phyloP scores from a whole-genome alignment of 805 yeast genomes.

The Blastobotrys mokoenaii region DNA sequence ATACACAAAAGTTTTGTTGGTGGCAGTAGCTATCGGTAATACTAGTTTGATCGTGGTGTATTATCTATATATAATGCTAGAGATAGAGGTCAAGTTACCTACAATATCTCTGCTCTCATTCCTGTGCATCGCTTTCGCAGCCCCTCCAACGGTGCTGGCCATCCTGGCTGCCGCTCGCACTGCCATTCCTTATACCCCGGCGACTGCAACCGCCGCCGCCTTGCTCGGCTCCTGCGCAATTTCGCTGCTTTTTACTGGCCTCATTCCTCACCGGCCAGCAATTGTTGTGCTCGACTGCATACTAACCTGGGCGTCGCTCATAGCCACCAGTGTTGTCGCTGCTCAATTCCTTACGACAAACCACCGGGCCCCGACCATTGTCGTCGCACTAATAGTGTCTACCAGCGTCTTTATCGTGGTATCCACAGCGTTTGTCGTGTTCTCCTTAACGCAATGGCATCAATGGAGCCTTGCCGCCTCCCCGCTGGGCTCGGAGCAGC shows the following conservation, averaged over 20 bases:
- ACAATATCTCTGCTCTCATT: slow-evolving; percentile 19
- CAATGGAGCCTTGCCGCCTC: too few species aligned
- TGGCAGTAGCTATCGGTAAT: too few species aligned
- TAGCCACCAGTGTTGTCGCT: neutral
- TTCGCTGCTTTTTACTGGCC: neutral
- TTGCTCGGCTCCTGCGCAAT: neutral
- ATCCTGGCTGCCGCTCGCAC: neutral
- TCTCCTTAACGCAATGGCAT: too few species aligned
- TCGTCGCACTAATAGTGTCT: neutral
- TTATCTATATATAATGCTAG: too few species aligned
- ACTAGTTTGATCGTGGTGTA: too few species aligned
- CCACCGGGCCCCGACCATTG: too few species aligned
- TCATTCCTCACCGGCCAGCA: neutral
- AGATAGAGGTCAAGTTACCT: slow-evolving; percentile 21
- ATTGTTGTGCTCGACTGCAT: neutral
- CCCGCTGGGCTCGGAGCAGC: neutral
- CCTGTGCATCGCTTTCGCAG: slow-evolving; percentile 6
- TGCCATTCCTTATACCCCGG: neutral
- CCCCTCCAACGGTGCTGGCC: slow-evolving; percentile 7
- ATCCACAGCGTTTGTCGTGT: neutral
- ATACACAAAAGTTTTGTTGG: too few species aligned
- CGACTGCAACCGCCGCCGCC: neutral
- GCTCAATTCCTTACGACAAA: neutral
- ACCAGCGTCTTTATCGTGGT: neutral
- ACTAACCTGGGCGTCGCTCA: neutral